Conservation (phyloP, 345 rosid genomes). For the Bruguiera parviflora region DNA sequence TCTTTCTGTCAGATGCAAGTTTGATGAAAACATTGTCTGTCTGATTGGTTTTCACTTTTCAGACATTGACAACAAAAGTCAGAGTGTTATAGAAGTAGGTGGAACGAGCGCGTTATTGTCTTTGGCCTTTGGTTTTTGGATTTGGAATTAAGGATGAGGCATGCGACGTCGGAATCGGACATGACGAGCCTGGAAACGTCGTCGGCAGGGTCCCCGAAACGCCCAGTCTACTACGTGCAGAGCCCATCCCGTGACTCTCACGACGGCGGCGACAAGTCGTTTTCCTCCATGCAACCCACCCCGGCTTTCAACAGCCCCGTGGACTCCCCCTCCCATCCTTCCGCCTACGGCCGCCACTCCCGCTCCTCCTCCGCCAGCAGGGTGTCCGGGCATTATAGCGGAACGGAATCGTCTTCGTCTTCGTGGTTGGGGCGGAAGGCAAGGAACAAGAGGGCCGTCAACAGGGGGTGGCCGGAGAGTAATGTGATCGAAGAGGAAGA, state of each 20-base stretch:
- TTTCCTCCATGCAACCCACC: constrained; percentile 6
- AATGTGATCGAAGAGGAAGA: constrained; percentile 23
- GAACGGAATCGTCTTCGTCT: background rate
- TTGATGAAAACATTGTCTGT: no score
- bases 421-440: constrained; percentile 5
- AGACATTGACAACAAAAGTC: background rate
- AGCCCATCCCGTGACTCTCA: constrained; percentile 20
- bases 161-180: constrained; percentile 19
- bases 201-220: constrained; percentile 18
- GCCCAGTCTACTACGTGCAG: constrained; percentile 22
- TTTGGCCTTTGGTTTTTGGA: background rate
- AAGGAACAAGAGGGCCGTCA: background rate
- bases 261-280: constrained; percentile 21
- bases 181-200: constrained; percentile 8
- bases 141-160: background rate
- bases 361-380: constrained; percentile 18
- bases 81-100: background rate
- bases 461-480: constrained; percentile 9
- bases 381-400: constrained; percentile 8
- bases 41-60: background rate
- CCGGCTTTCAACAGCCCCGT: constrained; percentile 11
- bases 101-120: background rate
- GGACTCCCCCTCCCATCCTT: constrained; percentile 21
- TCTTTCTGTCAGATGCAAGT: no score
- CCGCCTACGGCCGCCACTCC: constrained; percentile 17